A percentile compares a stretch with the other conserved stretches of the same genome.
phyloP scores from a whole-genome alignment of 202 grass and related monocot species.

The Eragrostis tef region DNA sequence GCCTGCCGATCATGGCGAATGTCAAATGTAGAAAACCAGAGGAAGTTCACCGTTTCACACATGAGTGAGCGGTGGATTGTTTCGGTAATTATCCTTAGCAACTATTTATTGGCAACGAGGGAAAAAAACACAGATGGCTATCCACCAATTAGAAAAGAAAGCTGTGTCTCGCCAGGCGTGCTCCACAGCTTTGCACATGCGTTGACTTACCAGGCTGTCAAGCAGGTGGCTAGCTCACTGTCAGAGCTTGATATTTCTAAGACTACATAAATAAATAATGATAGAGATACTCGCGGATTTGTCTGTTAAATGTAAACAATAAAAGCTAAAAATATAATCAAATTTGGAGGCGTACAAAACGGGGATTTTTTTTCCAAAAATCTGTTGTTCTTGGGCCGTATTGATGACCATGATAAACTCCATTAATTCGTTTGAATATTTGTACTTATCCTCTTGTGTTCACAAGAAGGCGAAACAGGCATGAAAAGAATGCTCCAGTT shows the following conservation, averaged over 20 bases:
- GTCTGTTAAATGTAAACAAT: not conserved
- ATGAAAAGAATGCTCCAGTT: not conserved
- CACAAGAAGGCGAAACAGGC: not conserved
- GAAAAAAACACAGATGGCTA: not conserved
- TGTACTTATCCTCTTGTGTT: not conserved
- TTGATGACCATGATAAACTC: not conserved
- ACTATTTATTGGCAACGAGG: not conserved
- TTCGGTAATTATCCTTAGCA: not conserved
- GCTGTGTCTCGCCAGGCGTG: not conserved
- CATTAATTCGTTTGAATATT: not conserved
- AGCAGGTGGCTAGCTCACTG: constrained; percentile 47
- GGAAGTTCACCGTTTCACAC: not conserved
- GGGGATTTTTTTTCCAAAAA: not conserved
- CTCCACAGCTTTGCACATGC: constrained; percentile 27
- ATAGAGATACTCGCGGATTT: not conserved
- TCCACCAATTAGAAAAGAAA: constrained; percentile 6
- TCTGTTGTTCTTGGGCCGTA: constrained; percentile 3
- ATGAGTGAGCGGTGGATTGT: not conserved
- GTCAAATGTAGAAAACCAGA: not conserved
- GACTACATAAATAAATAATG: not conserved
- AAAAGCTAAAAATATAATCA: not conserved
- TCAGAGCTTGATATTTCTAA: not conserved
- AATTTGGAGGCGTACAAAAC: not conserved
- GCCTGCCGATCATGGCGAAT: too few species aligned
- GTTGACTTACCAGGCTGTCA: constrained; percentile 52